Percentiles rank a stretch among this genome's conserved stretches.
Conservation (phyloP, 2,329 filamentous ascomycete species). For the Colletotrichum liaoningense region DNA sequence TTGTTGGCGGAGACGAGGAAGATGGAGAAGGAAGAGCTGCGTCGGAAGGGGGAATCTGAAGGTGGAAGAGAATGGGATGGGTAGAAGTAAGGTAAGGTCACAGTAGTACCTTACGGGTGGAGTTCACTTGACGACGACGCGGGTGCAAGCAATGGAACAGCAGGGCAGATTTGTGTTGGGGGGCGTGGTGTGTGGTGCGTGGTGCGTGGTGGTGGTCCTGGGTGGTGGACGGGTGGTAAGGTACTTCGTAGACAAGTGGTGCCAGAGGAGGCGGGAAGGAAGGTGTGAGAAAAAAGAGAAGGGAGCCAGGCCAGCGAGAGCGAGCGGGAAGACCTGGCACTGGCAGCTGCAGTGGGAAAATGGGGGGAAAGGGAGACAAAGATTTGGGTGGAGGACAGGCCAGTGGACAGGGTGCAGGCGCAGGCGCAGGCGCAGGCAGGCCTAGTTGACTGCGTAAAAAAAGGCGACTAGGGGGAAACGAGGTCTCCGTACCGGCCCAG, state of each 20-base stretch:
- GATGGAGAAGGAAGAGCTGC: slow-evolving; percentile 36
- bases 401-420: slow-evolving; percentile 27
- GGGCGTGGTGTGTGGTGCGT: neutral
- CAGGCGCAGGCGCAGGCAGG: slow-evolving; percentile 21
- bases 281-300: slow-evolving; percentile 10
- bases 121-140: slow-evolving; percentile 37
- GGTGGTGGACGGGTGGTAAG: too few species aligned
- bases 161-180: slow-evolving; percentile 34
- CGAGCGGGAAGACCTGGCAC: slow-evolving; percentile 15
- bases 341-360: slow-evolving; percentile 11
- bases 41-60: slow-evolving; percentile 35
- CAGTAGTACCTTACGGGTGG: slow-evolving; percentile 31
- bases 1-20: slow-evolving; percentile 34
- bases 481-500: neutral
- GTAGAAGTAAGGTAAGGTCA: slow-evolving; percentile 35
- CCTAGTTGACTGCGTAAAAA: slow-evolving; percentile 14
- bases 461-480: neutral
- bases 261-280: slow-evolving; percentile 22
- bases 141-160: slow-evolving; percentile 27
- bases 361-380: slow-evolving; percentile 19
- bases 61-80: slow-evolving; percentile 36
- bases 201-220: neutral
- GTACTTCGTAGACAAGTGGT: neutral
- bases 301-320: slow-evolving; percentile 12
- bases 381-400: slow-evolving; percentile 26